Conservation (phyloP, 768 basidiomycete species). For the Nidularia pulvinata region DNA sequence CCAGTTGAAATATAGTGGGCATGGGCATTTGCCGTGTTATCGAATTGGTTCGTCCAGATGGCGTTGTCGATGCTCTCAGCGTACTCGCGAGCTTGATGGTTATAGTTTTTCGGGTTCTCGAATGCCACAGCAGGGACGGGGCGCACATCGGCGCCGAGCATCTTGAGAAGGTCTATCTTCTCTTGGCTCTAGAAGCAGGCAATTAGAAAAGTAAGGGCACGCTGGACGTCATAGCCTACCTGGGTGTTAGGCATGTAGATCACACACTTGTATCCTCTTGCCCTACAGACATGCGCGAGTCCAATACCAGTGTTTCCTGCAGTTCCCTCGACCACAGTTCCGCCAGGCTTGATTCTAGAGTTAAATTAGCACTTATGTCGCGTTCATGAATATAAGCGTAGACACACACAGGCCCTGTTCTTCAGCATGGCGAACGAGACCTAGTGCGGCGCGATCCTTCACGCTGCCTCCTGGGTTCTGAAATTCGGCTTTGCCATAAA, state of each 20-base stretch:
- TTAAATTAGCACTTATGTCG: not conserved
- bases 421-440: conserved; percentile 87
- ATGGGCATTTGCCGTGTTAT: conserved; percentile 90
- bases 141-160: conserved; percentile 97
- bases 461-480: conserved; percentile 98
- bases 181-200: conserved; percentile 78
- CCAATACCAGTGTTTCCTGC: conserved; percentile 99
- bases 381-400: not conserved
- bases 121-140: conserved; percentile 97
- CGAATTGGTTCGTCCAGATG: conserved; percentile 98
- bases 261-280: conserved; percentile 94
- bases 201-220: not conserved
- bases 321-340: conserved; percentile 97
- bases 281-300: conserved; percentile 91
- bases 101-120: conserved; percentile 95
- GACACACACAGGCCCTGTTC: conserved; percentile 68
- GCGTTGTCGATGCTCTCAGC: conserved; percentile 76
- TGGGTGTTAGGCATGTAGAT: conserved; percentile 99
- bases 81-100: conserved; percentile 93
- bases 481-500: conserved; percentile 97
- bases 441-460: conserved; percentile 96
- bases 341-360: conserved; percentile 81
- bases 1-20: conserved; percentile 92
- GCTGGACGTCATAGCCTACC: conserved; percentile 27
- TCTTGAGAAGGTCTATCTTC: conserved; percentile 95